Conservation (phyloP, 306 rosid species). For the Quercus ilex region DNA sequence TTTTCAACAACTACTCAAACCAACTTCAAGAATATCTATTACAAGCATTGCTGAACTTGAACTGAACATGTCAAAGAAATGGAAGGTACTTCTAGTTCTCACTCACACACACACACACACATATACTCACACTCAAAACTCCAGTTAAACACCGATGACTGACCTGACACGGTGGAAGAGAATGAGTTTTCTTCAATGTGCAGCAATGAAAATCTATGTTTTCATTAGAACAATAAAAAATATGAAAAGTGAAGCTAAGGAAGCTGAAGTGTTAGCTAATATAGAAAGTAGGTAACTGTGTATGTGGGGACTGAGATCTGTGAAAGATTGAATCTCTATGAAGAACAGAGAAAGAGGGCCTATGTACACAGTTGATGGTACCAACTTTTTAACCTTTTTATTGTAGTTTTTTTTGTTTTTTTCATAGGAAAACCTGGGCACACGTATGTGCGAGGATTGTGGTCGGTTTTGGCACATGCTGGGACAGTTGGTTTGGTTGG, state of each 20-base stretch:
- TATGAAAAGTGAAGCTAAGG: neutral
- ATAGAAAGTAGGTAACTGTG: neutral
- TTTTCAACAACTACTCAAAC: constrained; percentile 54
- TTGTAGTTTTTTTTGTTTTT: neutral
- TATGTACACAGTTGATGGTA: neutral
- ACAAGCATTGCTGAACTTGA: constrained; percentile 17
- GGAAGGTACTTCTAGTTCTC: constrained; percentile 1
- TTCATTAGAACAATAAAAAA: neutral
- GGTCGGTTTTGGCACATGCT: constrained; percentile 40
- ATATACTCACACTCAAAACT: neutral
- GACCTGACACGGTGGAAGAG: constrained; percentile 20
- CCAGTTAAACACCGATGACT: neutral
- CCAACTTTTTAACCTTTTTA: constrained; percentile 5
- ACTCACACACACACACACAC: neutral
- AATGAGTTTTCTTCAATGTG: constrained; percentile 5
- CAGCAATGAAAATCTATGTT: constrained; percentile 21
- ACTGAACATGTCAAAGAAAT: constrained; percentile 16
- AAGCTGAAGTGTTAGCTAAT: constrained; percentile 9
- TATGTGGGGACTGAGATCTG: constrained; percentile 16
- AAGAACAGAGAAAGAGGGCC: neutral
- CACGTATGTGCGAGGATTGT: constrained; percentile 32
- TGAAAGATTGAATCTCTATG: constrained; percentile 21
- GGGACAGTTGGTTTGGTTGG: neutral
- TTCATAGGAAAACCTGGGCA: constrained; percentile 3
- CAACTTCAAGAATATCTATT: constrained; percentile 30